Evolutionary conservation across 805 yeast genomes (phyloP).

Genomic region (Saccharomycopsis lassenensis): DNA sequence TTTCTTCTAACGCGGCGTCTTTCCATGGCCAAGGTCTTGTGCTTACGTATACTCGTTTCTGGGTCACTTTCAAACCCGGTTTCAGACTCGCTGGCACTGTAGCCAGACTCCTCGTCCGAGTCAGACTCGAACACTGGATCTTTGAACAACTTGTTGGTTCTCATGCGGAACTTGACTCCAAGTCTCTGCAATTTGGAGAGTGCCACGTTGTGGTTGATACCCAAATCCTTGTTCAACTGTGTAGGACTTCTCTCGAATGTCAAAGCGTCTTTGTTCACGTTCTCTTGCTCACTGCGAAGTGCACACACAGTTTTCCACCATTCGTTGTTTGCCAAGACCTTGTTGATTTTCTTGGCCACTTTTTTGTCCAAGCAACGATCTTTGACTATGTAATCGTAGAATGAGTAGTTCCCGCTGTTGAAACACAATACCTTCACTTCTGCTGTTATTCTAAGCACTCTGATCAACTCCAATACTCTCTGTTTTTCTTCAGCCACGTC

Average conservation of each 20-base stretch:
- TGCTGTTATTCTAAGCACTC: slow-evolving; percentile 77
- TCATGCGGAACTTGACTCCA: slow-evolving; percentile 74
- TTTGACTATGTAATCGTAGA: slow-evolving; percentile 67
- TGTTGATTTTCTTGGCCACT: slow-evolving; percentile 36
- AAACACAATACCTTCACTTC: slow-evolving; percentile 66
- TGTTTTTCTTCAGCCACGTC: slow-evolving; percentile 63
- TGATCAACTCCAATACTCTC: slow-evolving; percentile 53
- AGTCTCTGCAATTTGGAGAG: slow-evolving; percentile 60
- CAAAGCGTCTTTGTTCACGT: not conserved
- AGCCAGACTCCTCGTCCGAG: slow-evolving; percentile 24
- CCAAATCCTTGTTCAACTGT: not conserved
- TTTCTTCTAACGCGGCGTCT: slow-evolving; percentile 10
- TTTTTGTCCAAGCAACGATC: slow-evolving; percentile 26
- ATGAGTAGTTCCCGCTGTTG: slow-evolving; percentile 40
- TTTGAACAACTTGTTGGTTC: slow-evolving; percentile 40
- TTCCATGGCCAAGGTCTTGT: not conserved
- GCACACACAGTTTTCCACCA: slow-evolving; percentile 77
- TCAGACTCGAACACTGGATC: slow-evolving; percentile 22
- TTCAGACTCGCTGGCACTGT: slow-evolving; percentile 14
- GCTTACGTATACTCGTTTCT: slow-evolving; percentile 2
- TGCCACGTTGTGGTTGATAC: slow-evolving; percentile 3
- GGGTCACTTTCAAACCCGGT: slow-evolving; percentile 17
- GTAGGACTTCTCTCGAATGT: not conserved
- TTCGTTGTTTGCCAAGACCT: slow-evolving; percentile 44
- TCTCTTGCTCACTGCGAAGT: slow-evolving; percentile 33